Evolutionary conservation across 179 eudicot species (phyloP), one percentile per base, ranked within the genome.

Genomic region (Beta lomatogona): DNA sequence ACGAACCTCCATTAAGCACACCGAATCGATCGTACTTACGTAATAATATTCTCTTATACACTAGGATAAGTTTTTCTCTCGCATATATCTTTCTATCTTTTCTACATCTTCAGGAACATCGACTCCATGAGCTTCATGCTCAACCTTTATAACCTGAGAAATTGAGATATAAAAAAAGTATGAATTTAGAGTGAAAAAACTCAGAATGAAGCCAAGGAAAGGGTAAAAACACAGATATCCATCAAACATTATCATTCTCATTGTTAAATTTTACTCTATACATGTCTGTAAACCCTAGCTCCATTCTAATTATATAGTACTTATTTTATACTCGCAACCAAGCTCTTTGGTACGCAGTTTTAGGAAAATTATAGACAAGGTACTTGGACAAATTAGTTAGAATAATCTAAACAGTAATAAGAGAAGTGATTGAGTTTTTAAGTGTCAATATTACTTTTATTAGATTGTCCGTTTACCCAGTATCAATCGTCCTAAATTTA

Each of bases 101-200:
- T 86, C 94, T 65, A 94, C 91, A 82, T 95, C 99, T 85, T 90
- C 98, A 16, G 98, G 98, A 81, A 88, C 87, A 73, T 95, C 99
- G 31, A 95, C 96, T 65, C 99, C 99, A 76, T 95, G 98, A 77
- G 94, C 90, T 77, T 95, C 97, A 82, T 95, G 99, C 55, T 94
- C 97, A 6, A 95, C 98, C 91, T 91, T 92, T 72, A 95, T 95
- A 82, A 94, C 98, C 98, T 94, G 85, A 50, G 75, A 71, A 22
- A 45, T 22, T 0, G 67, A 83, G 67, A 83, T 46, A 81, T 67
- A 25, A 71, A n/a, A n/a, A 52, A 68, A 11, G 68, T 54, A 18
- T 71, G 22, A 81, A 54, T 25, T 21, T 54, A 4, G 0, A 14
- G 36, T 54, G 4, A 41, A 1, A 9, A 55, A 22, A 19, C 19